Conservation (phyloP, 345 rosid species). For the Theobroma cacao region DNA sequence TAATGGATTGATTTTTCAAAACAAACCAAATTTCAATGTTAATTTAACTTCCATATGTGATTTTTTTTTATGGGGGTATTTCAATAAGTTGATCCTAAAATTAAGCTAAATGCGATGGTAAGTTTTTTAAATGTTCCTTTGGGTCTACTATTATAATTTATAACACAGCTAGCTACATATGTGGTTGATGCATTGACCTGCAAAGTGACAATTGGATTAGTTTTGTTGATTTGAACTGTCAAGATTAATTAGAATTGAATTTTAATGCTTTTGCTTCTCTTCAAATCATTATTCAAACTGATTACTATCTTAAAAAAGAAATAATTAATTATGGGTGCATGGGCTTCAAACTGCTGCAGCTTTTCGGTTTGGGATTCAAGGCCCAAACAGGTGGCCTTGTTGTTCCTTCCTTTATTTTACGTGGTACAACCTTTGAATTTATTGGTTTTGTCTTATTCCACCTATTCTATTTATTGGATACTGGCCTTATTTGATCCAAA, state of each 20-base stretch:
- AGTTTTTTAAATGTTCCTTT: conserved; percentile 1
- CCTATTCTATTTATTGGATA: background rate
- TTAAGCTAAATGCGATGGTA: background rate
- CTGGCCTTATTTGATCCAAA: no score
- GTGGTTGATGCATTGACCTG: background rate
- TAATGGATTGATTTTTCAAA: background rate
- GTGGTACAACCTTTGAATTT: background rate
- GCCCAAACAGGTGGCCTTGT: background rate
- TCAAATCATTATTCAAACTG: background rate
- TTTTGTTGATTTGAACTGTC: background rate
- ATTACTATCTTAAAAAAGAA: background rate
- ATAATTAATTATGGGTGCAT: background rate
- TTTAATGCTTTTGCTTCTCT: background rate
- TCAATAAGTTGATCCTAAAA: background rate
- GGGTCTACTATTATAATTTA: background rate
- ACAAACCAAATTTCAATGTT: background rate
- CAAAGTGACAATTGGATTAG: background rate
- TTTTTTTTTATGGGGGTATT: background rate
- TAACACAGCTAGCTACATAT: background rate
- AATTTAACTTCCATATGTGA: background rate
- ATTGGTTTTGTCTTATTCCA: background rate
- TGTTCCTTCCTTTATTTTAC: no score
- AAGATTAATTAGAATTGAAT: background rate
- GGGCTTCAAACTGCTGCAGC: background rate
- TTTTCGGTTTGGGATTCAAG: background rate